Evolutionary conservation across 2,329 filamentous ascomycete genomes (phyloP).

Genomic region (Cercospora sesami): DNA sequence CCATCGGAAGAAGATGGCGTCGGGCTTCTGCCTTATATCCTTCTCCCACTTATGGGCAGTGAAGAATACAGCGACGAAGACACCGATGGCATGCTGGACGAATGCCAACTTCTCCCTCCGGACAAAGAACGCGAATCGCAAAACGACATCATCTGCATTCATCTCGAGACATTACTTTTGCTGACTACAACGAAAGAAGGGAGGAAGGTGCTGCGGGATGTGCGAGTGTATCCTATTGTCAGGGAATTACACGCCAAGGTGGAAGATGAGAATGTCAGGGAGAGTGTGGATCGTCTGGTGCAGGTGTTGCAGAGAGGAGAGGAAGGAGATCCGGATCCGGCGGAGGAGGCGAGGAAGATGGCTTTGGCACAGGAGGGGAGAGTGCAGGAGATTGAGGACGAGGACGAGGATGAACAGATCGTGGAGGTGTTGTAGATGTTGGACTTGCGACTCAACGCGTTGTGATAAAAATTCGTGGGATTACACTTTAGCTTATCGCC

Average conservation of each 20-base stretch:
- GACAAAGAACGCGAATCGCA: slow-evolving; percentile 86
- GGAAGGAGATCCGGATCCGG: slow-evolving; percentile 49
- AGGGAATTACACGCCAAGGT: slow-evolving; percentile 80
- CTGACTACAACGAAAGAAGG: slow-evolving; percentile 76
- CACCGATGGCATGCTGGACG: slow-evolving; percentile 79
- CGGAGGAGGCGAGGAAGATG: slow-evolving; percentile 43
- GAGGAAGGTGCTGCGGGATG: slow-evolving; percentile 69
- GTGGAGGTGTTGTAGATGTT: slow-evolving; percentile 26
- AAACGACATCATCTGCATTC: slow-evolving; percentile 73
- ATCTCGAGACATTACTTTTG: slow-evolving; percentile 83
- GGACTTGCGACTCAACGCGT: neutral
- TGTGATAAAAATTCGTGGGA: neutral
- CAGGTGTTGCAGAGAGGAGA: slow-evolving; percentile 85
- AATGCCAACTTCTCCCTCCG: slow-evolving; percentile 82
- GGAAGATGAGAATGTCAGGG: slow-evolving; percentile 74
- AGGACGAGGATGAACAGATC: slow-evolving; percentile 34
- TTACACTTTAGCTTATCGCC: neutral
- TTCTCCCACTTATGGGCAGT: slow-evolving; percentile 81
- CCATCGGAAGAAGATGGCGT: slow-evolving; percentile 62
- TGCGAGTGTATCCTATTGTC: slow-evolving; percentile 86
- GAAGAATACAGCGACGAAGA: slow-evolving; percentile 91
- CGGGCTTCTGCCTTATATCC: slow-evolving; percentile 81
- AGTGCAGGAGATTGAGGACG: slow-evolving; percentile 46
- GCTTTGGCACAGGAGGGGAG: slow-evolving; percentile 35
- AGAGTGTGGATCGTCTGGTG: slow-evolving; percentile 84